Evolutionary conservation across 208 protist genomes (phyloP), one percentile per base, ranked within the genome.

Genomic region (Acanthamoeba castellanii): DNA sequence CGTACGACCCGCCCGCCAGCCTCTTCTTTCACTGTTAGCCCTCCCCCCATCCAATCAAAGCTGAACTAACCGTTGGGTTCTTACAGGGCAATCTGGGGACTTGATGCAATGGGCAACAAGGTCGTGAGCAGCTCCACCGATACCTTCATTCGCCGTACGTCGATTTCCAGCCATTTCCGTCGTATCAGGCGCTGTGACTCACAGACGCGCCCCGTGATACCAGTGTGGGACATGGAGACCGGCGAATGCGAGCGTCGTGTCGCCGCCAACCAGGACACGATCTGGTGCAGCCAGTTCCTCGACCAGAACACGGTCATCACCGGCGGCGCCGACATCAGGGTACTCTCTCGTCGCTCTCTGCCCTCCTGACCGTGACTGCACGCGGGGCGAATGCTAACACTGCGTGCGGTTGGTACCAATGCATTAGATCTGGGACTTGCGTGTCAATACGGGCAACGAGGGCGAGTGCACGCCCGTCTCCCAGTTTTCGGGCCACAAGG

Each of bases 211-310:
- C 42, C 4, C 16, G 20, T n/a, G n/a, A 0, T 45, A 45, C 4
- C 20, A 94, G 91, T 85, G 32, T 94, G 91, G 91, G 91, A 94
- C 52, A 85, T 94, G 91, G 91, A 94, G 70, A 94, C 64, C 7
- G 70, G 72, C 13, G 52, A 68, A 32, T 70, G 70, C 16, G 22
- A 30, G 70, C 74, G 72, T 64, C 42, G 50, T 22, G 45, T 81
- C 18, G 91, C 64, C 6, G 66, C 37, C 27, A n/a, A 37, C 47
- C 91, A 94, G 32, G 91, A 94, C 91, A 94, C 91, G 6, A 66
- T 94, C 18, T 94, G 91, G 91, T 85, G 91, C 91, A 57, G 91
- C 52, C 91, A 94, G 27, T 85, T 87, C 70, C 52, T 94, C 32
- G 91, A 94, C 52, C 70, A 85, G 25, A 55, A 94, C 72, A 94